phyloP scores from a whole-genome alignment of 2,329 filamentous ascomycete species.

The Coniochaeta sp. region DNA sequence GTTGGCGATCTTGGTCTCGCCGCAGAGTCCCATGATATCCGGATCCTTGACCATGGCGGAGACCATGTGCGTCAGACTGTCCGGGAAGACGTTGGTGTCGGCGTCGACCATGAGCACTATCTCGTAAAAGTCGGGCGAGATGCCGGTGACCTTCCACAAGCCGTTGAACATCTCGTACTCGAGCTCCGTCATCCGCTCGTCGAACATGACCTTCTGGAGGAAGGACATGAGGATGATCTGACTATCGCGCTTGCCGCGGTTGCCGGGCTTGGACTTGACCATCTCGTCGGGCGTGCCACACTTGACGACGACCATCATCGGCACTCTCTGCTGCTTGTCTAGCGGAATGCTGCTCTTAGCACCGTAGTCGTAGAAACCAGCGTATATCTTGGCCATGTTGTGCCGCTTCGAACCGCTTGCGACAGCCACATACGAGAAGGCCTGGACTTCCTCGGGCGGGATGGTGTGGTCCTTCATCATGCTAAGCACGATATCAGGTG shows the following conservation, averaged over 20 bases:
- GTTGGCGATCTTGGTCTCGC: constrained; percentile 99
- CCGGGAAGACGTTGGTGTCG: constrained; percentile 98
- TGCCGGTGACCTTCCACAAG: constrained; percentile 96
- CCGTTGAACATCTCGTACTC: constrained; percentile 99
- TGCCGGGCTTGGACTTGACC: constrained; percentile 78
- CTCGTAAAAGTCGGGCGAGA: constrained; percentile 97
- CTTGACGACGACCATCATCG: constrained; percentile 96
- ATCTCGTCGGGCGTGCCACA: constrained; percentile 87
- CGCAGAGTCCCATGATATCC: constrained; percentile 97
- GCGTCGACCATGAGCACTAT: constrained; percentile 98
- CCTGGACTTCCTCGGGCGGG: constrained; percentile 70
- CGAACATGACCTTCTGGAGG: constrained; percentile 99
- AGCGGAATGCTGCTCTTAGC: constrained; percentile 66
- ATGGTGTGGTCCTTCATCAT: constrained; percentile 94
- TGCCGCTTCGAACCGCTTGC: constrained; percentile 93
- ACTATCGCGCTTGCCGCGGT: constrained; percentile 96
- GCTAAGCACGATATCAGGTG: constrained; percentile 78
- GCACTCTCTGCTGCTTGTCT: constrained; percentile 91
- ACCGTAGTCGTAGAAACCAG: constrained; percentile 97
- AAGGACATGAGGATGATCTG: constrained; percentile 99
- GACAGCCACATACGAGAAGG: constrained; percentile 94
- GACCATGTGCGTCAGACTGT: constrained; percentile 97
- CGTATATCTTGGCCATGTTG: constrained; percentile 99
- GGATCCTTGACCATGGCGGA: constrained; percentile 99
- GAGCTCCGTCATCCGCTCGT: constrained; percentile 98